Evolutionary conservation across 148 eudicot genomes (phyloP).

Genomic region (Diospyros kaki): DNA sequence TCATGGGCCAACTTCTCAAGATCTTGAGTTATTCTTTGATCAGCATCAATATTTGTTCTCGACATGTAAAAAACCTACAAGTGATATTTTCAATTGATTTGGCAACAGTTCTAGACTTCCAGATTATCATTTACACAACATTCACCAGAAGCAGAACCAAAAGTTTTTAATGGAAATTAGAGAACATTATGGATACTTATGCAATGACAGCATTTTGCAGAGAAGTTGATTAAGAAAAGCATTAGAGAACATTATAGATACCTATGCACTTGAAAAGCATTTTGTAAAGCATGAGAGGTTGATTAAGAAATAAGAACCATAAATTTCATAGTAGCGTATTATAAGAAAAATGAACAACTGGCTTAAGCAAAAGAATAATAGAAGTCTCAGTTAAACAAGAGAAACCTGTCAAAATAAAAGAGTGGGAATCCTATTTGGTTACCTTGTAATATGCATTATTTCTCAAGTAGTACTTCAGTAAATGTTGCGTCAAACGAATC

Average conservation of each 20-base stretch:
- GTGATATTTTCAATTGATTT: not conserved
- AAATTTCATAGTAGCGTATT: not conserved
- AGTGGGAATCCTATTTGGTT: not conserved
- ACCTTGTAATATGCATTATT: slow-evolving; percentile 96
- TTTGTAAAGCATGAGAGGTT: not conserved
- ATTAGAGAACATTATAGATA: not conserved
- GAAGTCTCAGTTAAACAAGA: not conserved
- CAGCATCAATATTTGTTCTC: slow-evolving; percentile 69
- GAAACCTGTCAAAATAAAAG: not conserved
- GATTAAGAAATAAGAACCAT: not conserved
- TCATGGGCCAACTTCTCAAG: slow-evolving; percentile 89
- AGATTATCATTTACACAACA: not conserved
- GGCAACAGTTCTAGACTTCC: not conserved
- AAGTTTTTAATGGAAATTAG: slow-evolving; percentile 1
- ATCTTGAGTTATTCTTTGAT: slow-evolving; percentile 91
- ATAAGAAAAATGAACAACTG: slow-evolving; percentile 5
- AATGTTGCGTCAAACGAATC: slow-evolving; percentile 83
- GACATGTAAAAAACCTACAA: slow-evolving; percentile 83
- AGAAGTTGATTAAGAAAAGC: no score
- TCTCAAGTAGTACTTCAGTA: slow-evolving; percentile 72
- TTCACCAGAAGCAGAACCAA: slow-evolving; percentile 11
- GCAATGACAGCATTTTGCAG: no score
- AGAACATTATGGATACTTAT: not conserved
- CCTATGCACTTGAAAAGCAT: not conserved
- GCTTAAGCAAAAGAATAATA: slow-evolving; percentile 8